Conservation (phyloP, 2,329 filamentous ascomycete species). For the Fonsecaea pedrosoi region DNA sequence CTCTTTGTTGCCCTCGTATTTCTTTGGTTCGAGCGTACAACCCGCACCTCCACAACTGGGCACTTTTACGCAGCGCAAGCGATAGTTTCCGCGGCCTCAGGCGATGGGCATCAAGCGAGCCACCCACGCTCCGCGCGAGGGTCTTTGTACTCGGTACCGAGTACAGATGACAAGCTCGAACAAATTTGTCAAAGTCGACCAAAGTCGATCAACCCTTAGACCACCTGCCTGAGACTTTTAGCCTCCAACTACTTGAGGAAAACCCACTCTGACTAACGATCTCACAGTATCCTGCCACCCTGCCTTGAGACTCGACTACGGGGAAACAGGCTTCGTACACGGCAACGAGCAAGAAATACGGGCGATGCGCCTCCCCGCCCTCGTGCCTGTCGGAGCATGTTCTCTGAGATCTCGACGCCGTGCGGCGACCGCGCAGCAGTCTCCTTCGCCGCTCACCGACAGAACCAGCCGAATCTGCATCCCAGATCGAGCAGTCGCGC, state of each 20-base stretch:
- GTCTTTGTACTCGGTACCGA: no score
- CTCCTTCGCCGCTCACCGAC: slow-evolving; percentile 57
- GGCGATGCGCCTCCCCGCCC: slow-evolving; percentile 43
- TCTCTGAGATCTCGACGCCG: slow-evolving; percentile 61
- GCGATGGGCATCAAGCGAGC: background rate
- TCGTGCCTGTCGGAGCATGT: slow-evolving; percentile 62
- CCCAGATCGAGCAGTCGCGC: slow-evolving; percentile 62
- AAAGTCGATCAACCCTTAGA: background rate
- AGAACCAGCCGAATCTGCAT: slow-evolving; percentile 66
- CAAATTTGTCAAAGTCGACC: background rate
- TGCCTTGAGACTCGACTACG: no score
- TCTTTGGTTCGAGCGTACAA: background rate
- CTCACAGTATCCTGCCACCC: no score
- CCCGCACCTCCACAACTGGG: background rate
- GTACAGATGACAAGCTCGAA: background rate
- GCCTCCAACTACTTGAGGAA: no score
- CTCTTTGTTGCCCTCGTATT: background rate
- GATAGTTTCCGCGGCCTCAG: background rate
- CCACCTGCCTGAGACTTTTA: no score
- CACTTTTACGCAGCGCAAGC: background rate
- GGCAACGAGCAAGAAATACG: slow-evolving; percentile 47
- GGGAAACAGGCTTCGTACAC: slow-evolving; percentile 20
- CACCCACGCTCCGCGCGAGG: background rate
- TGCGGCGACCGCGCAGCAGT: slow-evolving; percentile 52
- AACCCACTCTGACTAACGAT: no score